Percentiles rank a stretch among this genome's conserved stretches.
Conservation (phyloP, 2,329 filamentous ascomycete species). For the Pestalotiopsis sp. region DNA sequence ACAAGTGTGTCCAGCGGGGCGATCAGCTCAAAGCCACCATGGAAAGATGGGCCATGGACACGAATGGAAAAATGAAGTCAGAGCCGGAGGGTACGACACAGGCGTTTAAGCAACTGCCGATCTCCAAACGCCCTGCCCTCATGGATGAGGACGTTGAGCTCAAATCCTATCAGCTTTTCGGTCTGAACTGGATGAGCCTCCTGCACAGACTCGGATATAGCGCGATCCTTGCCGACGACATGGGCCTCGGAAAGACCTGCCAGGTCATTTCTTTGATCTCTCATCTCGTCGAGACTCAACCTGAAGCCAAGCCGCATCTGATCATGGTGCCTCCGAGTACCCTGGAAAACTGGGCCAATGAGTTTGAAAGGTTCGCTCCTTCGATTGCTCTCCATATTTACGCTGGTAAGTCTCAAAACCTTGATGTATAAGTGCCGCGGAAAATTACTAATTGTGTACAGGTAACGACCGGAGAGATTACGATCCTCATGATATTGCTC, state of each 20-base stretch:
- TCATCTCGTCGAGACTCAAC: conserved; percentile 71
- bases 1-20: conserved; percentile 51
- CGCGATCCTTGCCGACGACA: conserved; percentile 94
- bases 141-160: conserved; percentile 79
- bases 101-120: conserved; percentile 41
- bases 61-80: conserved; percentile 36
- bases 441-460: conserved; percentile 49
- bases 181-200: conserved; percentile 90
- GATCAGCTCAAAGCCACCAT: conserved; percentile 26
- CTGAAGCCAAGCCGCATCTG: conserved; percentile 68
- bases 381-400: conserved; percentile 73
- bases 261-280: conserved; percentile 93
- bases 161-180: conserved; percentile 93
- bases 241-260: conserved; percentile 96
- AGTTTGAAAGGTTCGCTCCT: conserved; percentile 87
- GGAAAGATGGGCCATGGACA: conserved; percentile 31
- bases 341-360: conserved; percentile 91
- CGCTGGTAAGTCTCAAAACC: conserved; percentile 26
- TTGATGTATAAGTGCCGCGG: neutral
- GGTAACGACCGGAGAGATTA: conserved; percentile 65
- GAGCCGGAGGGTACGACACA: conserved; percentile 22
- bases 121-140: conserved; percentile 68
- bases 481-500: conserved; percentile 61
- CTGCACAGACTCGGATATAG: conserved; percentile 80
- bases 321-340: conserved; percentile 93